These are phyloP conservation scores for Lactarius quietus DNA, from an alignment of 768 basidiomycete genomes.

Conservation along the genomic window DNA sequence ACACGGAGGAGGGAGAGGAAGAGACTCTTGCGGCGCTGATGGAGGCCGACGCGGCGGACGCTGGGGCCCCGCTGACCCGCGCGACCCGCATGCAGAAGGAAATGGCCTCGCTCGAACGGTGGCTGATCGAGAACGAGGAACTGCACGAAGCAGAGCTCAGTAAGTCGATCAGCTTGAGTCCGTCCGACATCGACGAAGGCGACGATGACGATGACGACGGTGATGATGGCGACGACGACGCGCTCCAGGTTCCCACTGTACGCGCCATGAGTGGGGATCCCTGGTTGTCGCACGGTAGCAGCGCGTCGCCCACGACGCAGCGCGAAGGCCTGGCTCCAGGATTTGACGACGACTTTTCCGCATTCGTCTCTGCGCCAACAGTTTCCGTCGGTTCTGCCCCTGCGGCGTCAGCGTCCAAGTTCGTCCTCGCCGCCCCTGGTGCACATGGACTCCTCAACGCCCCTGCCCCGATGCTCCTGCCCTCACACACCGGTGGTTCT, in stretches of 20 bases:
- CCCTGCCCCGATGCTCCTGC: slow-evolving; percentile 26
- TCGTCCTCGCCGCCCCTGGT: not conserved
- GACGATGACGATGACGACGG: not conserved
- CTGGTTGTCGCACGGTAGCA: slow-evolving; percentile 18
- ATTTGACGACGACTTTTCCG: slow-evolving; percentile 81
- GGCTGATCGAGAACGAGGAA: slow-evolving; percentile 54
- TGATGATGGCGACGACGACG: slow-evolving; percentile 4
- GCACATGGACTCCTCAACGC: slow-evolving; percentile 15
- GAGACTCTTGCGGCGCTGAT: slow-evolving; percentile 38
- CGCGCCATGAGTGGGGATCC: slow-evolving; percentile 15
- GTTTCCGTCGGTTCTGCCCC: slow-evolving; percentile 4
- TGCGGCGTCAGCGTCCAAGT: not conserved
- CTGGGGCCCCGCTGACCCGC: slow-evolving; percentile 18
- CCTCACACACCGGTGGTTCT: slow-evolving; percentile 36
- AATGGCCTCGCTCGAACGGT: slow-evolving; percentile 56
- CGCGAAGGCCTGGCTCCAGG: slow-evolving; percentile 28
- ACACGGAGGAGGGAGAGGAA: slow-evolving; percentile 34
- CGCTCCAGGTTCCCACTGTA: not conserved
- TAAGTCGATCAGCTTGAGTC: not conserved
- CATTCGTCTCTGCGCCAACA: slow-evolving; percentile 61
- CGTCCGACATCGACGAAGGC: not conserved
- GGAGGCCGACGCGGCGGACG: slow-evolving; percentile 29
- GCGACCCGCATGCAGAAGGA: slow-evolving; percentile 41
- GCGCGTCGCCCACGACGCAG: slow-evolving; percentile 7
- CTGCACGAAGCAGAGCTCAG: slow-evolving; percentile 27